A percentile compares a stretch with the other conserved stretches of the same genome.
Evolutionary conservation across 2,329 filamentous ascomycete genomes (phyloP).

Genomic region (Monosporascus sp.): DNA sequence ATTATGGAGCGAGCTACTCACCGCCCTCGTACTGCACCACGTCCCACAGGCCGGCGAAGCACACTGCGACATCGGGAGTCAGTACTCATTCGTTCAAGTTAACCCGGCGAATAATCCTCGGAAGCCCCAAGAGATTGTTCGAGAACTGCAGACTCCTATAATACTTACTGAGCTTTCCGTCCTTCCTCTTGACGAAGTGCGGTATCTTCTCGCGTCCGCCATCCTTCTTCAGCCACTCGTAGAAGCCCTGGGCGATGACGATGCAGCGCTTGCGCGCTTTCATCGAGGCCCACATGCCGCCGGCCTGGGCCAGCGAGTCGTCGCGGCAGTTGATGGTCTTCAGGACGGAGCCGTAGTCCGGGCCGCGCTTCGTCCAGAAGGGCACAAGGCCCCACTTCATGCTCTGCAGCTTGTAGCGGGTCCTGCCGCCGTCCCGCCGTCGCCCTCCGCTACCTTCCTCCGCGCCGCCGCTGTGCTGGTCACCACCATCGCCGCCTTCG

Average conservation of each 20-base stretch:
- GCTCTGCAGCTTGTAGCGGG: slow-evolving; percentile 74
- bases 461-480: slow-evolving; percentile 11
- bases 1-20: slow-evolving; percentile 23
- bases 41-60: slow-evolving; percentile 89
- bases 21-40: slow-evolving; percentile 68
- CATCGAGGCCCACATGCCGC: slow-evolving; percentile 89
- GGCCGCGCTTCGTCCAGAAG: slow-evolving; percentile 84
- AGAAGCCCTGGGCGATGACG: slow-evolving; percentile 87
- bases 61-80: slow-evolving; percentile 41
- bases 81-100: no score
- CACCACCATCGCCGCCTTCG: slow-evolving; percentile 1
- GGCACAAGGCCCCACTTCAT: slow-evolving; percentile 98
- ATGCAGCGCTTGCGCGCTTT: slow-evolving; percentile 85
- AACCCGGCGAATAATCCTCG: no score
- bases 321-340: slow-evolving; percentile 94
- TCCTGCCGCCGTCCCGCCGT: slow-evolving; percentile 18
- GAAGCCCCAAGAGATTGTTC: no score
- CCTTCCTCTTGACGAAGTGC: slow-evolving; percentile 75
- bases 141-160: no score
- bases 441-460: slow-evolving; percentile 2
- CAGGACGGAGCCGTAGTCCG: slow-evolving; percentile 71
- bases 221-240: slow-evolving; percentile 84
- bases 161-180: slow-evolving; percentile 58
- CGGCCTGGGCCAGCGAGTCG: slow-evolving; percentile 70
- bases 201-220: slow-evolving; percentile 72